Evolutionary conservation across 2,329 filamentous ascomycete genomes (phyloP).

Genomic region (Cladosporium sp.): DNA sequence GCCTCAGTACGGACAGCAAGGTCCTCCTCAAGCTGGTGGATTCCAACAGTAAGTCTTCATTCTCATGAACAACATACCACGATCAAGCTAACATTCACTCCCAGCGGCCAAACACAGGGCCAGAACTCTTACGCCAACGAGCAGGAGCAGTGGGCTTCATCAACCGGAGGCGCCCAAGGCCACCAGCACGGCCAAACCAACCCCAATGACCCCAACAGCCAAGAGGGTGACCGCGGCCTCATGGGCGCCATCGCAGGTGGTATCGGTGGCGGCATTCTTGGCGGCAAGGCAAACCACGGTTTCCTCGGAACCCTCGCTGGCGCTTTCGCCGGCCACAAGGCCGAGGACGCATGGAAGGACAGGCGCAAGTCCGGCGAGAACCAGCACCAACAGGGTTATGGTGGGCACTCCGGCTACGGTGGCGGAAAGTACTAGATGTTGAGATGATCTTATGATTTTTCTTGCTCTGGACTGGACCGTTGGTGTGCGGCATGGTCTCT

Average conservation of each 20-base stretch:
- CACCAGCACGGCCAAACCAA: slow-evolving; percentile 43
- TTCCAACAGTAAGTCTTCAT: slow-evolving; percentile 17
- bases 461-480: background rate
- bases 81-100: background rate
- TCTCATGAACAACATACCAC: background rate
- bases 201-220: slow-evolving; percentile 42
- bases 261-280: slow-evolving; percentile 57
- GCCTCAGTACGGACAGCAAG: slow-evolving; percentile 27
- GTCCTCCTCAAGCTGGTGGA: slow-evolving; percentile 31
- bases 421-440: slow-evolving; percentile 13
- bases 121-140: slow-evolving; percentile 15
- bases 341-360: slow-evolving; percentile 56
- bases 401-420: slow-evolving; percentile 10
- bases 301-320: slow-evolving; percentile 59
- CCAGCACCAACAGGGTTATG: slow-evolving; percentile 16
- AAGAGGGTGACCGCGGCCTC: slow-evolving; percentile 58
- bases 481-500: background rate
- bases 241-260: slow-evolving; percentile 59
- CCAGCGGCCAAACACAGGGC: slow-evolving; percentile 32
- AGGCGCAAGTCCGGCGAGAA: slow-evolving; percentile 31
- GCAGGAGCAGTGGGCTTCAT: slow-evolving; percentile 14
- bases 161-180: slow-evolving; percentile 38
- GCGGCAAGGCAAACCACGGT: slow-evolving; percentile 59
- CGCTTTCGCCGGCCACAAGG: slow-evolving; percentile 56
- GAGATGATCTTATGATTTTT: background rate